A percentile compares a stretch with the other conserved stretches of the same genome.
These are phyloP conservation scores for Lomentospora prolificans DNA, from an alignment of 2,329 filamentous ascomycete species.

Conservation along the genomic window DNA sequence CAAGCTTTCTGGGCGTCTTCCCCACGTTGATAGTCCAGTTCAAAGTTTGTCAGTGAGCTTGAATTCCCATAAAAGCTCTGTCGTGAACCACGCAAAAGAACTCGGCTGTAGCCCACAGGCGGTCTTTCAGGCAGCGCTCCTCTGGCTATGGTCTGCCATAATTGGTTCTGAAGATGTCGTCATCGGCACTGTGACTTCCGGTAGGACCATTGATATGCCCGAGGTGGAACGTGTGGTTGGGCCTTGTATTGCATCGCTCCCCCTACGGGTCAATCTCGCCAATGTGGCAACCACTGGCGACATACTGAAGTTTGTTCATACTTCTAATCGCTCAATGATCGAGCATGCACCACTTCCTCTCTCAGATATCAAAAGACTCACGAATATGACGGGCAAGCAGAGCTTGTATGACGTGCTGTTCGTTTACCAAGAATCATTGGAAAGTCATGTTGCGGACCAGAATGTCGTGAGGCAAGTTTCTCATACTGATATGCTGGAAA, in stretches of 20 bases:
- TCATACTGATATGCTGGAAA: conserved; percentile 65
- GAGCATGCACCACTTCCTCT: conserved; percentile 55
- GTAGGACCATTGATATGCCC: conserved; percentile 61
- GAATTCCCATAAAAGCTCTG: neutral
- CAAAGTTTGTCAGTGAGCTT: neutral
- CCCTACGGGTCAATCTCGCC: conserved; percentile 54
- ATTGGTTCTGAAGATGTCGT: conserved; percentile 55
- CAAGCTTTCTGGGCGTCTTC: conserved; percentile 36
- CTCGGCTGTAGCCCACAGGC: conserved; percentile 53
- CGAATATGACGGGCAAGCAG: conserved; percentile 42
- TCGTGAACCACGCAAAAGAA: conserved; percentile 24
- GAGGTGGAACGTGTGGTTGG: conserved; percentile 67
- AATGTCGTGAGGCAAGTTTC: conserved; percentile 40
- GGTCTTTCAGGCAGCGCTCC: conserved; percentile 64
- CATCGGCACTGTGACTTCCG: conserved; percentile 74
- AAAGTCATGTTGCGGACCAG: conserved; percentile 21
- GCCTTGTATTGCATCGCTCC: conserved; percentile 69
- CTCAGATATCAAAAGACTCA: conserved; percentile 56
- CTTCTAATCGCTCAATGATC: conserved; percentile 55
- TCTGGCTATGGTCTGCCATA: conserved; percentile 56
- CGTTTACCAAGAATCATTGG: conserved; percentile 71
- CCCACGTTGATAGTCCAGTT: neutral
- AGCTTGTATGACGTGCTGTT: conserved; percentile 68
- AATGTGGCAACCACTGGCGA: conserved; percentile 43
- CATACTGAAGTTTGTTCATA: conserved; percentile 54